These are phyloP conservation scores for Bryoglossum gracile DNA, from an alignment of 495 filamentous ascomycete genomes.

Conservation along the genomic window DNA sequence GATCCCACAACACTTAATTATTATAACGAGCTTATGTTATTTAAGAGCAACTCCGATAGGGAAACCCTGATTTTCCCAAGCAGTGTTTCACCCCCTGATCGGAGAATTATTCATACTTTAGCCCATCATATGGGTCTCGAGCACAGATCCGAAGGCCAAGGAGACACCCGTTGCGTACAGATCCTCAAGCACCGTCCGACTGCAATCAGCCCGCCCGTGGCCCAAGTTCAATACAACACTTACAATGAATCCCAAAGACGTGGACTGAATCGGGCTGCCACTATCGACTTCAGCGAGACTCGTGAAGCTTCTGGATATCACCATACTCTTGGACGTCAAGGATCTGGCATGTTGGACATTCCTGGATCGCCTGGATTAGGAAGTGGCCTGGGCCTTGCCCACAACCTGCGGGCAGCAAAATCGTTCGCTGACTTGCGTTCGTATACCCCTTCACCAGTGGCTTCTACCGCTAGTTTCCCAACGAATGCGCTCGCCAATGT, in stretches of 20 bases:
- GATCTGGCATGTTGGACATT: conserved; percentile 70
- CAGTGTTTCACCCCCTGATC: conserved; percentile 71
- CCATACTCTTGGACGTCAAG: conserved; percentile 67
- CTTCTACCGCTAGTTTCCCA: conserved; percentile 84
- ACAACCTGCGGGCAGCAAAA: conserved; percentile 89
- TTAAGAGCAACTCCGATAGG: conserved; percentile 68
- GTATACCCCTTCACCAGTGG: conserved; percentile 88
- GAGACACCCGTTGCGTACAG: conserved; percentile 79
- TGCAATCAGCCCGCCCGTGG: conserved; percentile 56
- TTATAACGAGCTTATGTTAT: conserved; percentile 82
- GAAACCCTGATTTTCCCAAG: conserved; percentile 79
- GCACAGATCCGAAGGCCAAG: conserved; percentile 80
- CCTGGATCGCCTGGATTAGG: conserved; percentile 67
- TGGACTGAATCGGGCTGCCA: conserved; percentile 84
- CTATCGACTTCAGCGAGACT: conserved; percentile 95
- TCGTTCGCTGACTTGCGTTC: conserved; percentile 94
- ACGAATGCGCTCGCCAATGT: conserved; percentile 57
- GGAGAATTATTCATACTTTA: conserved; percentile 84
- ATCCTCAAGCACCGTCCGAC: conserved; percentile 61
- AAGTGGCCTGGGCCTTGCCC: conserved; percentile 45
- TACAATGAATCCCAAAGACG: conserved; percentile 68
- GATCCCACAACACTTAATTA: conserved; percentile 80
- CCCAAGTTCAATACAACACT: conserved; percentile 43
- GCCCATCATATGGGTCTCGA: conserved; percentile 91
- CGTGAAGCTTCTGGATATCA: conserved; percentile 58